These are phyloP conservation scores for Turnera subulata DNA, from an alignment of 345 rosid genomes.

Conservation along the genomic window DNA sequence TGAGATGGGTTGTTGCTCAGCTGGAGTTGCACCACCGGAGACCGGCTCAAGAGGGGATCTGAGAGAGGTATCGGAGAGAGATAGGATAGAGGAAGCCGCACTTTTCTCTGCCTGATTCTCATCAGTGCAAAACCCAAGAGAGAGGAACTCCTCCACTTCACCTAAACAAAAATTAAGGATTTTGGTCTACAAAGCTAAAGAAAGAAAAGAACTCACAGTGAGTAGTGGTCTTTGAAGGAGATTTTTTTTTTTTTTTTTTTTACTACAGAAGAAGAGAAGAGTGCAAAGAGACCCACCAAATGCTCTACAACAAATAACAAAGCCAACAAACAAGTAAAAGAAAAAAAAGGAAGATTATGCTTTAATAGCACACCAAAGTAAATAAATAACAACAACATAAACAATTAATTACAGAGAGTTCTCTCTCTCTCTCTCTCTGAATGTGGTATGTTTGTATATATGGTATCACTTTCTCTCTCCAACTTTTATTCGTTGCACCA, in stretches of 20 bases:
- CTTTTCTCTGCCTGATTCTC: conserved; percentile 94
- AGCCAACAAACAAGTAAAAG: not conserved
- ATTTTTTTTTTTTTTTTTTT: too few species aligned
- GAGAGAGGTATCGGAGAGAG: conserved; percentile 71
- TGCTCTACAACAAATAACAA: not conserved
- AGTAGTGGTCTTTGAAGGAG: conserved; percentile 13
- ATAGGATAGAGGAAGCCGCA: conserved; percentile 68
- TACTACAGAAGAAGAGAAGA: conserved; percentile 10
- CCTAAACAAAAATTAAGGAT: not conserved
- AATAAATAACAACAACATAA: not conserved
- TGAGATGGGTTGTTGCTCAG: conserved; percentile 15
- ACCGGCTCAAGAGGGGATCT: conserved; percentile 60
- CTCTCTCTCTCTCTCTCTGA: not conserved
- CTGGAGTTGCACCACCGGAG: conserved; percentile 55
- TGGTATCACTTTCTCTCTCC: conserved; percentile 36
- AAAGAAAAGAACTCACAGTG: not conserved
- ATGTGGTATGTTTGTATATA: not conserved
- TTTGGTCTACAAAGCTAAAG: not conserved
- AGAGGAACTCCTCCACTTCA: too few species aligned
- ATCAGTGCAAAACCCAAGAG: too few species aligned
- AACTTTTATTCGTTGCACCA: conserved; percentile 69
- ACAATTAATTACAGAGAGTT: too few species aligned
- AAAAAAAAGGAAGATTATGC: too few species aligned
- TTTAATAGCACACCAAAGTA: too few species aligned
- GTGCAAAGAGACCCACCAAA: conserved; percentile 26